phyloP scores from a whole-genome alignment of 495 filamentous ascomycete species.

The Talaromyces wortmannii region DNA sequence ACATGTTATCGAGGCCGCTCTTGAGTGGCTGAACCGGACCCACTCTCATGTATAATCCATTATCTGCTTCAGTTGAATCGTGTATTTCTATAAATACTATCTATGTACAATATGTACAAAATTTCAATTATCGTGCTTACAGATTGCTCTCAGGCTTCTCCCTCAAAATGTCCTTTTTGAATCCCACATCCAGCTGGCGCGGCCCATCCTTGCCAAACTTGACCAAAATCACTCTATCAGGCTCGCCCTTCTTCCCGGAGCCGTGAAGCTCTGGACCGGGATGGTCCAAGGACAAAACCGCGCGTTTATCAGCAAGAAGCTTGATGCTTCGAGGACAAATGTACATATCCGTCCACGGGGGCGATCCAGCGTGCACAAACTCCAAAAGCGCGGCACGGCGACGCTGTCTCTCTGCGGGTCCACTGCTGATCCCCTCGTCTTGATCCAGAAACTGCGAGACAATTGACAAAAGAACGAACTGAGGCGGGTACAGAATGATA shows the following conservation, averaged over 20 bases:
- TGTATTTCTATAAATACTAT: too few relatives aligned
- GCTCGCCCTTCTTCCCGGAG: conserved; percentile 57
- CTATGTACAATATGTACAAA: neutral
- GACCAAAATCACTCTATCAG: conserved; percentile 67
- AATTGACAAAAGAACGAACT: conserved; percentile 69
- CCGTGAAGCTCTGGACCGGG: conserved; percentile 65
- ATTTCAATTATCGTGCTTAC: conserved; percentile 8
- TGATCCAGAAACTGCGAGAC: conserved; percentile 55
- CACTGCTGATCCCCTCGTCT: conserved; percentile 20
- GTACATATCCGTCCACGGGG: conserved; percentile 69
- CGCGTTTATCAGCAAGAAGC: conserved; percentile 46
- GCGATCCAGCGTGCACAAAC: conserved; percentile 51
- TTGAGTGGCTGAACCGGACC: neutral
- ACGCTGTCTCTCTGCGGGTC: conserved; percentile 28
- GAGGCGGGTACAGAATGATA: conserved; percentile 85
- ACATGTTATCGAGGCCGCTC: conserved; percentile 10
- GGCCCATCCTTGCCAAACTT: conserved; percentile 51
- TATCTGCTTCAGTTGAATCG: neutral
- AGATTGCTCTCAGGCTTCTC: conserved; percentile 21
- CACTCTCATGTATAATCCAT: neutral
- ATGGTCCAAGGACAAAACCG: conserved; percentile 61
- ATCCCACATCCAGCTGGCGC: conserved; percentile 46
- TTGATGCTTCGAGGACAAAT: conserved; percentile 63
- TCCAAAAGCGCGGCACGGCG: conserved; percentile 44
- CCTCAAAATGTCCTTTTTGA: conserved; percentile 42